Conservation (phyloP, 805 yeast genomes). For the Saturnispora sekii region DNA sequence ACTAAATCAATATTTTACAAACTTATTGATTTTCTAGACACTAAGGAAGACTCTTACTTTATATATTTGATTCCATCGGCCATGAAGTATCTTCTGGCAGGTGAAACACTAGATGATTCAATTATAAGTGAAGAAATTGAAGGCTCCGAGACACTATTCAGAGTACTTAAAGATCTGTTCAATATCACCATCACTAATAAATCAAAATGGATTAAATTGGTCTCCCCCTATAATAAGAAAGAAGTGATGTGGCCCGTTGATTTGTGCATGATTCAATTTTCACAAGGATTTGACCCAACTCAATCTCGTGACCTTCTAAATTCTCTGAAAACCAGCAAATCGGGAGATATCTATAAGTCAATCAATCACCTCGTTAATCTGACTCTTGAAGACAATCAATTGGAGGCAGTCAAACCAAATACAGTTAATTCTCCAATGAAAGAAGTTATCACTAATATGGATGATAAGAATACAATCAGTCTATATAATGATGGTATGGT, state of each 20-base stretch:
- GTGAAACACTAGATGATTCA: background rate
- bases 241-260: slow-evolving; percentile 66
- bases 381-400: slow-evolving; percentile 3
- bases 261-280: slow-evolving; percentile 52
- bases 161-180: slow-evolving; percentile 56
- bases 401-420: background rate
- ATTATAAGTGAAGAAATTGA: slow-evolving; percentile 22
- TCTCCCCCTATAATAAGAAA: slow-evolving; percentile 31
- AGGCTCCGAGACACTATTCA: slow-evolving; percentile 46
- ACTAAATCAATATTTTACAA: slow-evolving; percentile 18
- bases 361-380: slow-evolving; percentile 22
- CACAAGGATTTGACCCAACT: slow-evolving; percentile 11
- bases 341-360: slow-evolving; percentile 7
- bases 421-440: too few relatives aligned
- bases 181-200: background rate
- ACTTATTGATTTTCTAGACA: slow-evolving; percentile 27
- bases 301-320: slow-evolving; percentile 9
- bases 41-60: slow-evolving; percentile 3
- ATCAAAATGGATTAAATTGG: slow-evolving; percentile 41
- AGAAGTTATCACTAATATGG: background rate
- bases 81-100: slow-evolving; percentile 1
- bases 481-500: too few relatives aligned
- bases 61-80: slow-evolving; percentile 4
- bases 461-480: background rate
- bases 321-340: too few relatives aligned